phyloP scores from a whole-genome alignment of 305 asterid species.

The Ilex paraguariensis region DNA sequence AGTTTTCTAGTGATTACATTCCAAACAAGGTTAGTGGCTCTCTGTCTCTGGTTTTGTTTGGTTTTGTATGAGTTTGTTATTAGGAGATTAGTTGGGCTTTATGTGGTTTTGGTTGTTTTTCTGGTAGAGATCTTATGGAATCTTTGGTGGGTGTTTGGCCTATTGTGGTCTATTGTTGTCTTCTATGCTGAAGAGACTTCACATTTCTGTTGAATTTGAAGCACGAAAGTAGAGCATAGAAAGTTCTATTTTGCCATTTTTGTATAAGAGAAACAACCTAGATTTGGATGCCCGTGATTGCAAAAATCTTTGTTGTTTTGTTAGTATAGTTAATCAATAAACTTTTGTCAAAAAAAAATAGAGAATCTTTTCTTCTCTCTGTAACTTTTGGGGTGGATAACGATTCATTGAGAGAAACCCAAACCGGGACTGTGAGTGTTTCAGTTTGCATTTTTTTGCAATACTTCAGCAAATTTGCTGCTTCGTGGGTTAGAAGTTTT shows the following conservation, averaged over 20 bases:
- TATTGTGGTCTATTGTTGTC: slow-evolving; percentile 16
- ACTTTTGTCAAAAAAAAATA: too few relatives aligned
- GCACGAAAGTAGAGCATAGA: too few relatives aligned
- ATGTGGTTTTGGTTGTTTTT: slow-evolving; percentile 39
- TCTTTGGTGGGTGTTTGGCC: slow-evolving; percentile 24
- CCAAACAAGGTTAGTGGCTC: slow-evolving; percentile 26
- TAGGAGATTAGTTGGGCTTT: slow-evolving; percentile 34
- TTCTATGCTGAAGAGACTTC: slow-evolving; percentile 6
- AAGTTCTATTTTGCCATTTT: too few relatives aligned
- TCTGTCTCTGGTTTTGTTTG: slow-evolving; percentile 14
- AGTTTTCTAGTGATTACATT: neutral
- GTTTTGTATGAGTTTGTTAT: slow-evolving; percentile 14
- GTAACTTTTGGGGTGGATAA: too few relatives aligned
- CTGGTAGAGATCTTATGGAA: slow-evolving; percentile 51
- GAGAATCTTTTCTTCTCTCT: too few relatives aligned
- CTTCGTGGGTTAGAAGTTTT: neutral
- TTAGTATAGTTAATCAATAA: too few relatives aligned
- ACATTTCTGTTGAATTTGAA: too few relatives aligned
- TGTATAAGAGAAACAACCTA: too few relatives aligned
- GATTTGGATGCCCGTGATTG: too few relatives aligned
- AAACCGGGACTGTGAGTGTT: too few relatives aligned
- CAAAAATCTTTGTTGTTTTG: too few relatives aligned
- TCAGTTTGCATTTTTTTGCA: neutral
- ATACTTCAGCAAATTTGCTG: neutral
- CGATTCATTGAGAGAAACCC: too few relatives aligned